phyloP scores from a whole-genome alignment of 208 protist species.

The Phytomonas francai region DNA sequence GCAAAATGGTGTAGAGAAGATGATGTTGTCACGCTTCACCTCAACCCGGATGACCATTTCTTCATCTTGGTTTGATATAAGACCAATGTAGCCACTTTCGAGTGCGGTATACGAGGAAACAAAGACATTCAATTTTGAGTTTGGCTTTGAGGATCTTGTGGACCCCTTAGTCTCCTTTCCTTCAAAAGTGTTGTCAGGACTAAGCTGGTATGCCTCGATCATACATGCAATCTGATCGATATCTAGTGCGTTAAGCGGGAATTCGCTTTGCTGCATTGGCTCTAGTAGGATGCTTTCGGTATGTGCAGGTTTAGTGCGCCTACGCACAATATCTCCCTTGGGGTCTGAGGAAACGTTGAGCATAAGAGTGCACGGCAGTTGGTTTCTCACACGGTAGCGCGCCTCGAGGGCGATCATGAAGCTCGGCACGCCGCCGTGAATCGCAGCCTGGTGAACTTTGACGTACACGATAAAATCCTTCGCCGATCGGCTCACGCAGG shows the following conservation, averaged over 20 bases:
- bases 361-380: slow-evolving; percentile 55
- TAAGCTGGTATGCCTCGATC: slow-evolving; percentile 31
- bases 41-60: slow-evolving; percentile 34
- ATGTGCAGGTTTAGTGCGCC: slow-evolving; percentile 11
- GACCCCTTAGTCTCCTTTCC: too few relatives aligned
- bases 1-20: slow-evolving; percentile 54
- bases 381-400: slow-evolving; percentile 54
- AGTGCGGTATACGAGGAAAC: too few relatives aligned
- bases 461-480: slow-evolving; percentile 25
- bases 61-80: slow-evolving; percentile 21
- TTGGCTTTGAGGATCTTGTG: too few relatives aligned
- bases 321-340: slow-evolving; percentile 15
- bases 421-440: slow-evolving; percentile 55
- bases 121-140: too few relatives aligned
- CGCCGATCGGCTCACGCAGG: background rate
- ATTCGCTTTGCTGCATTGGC: slow-evolving; percentile 24
- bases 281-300: slow-evolving; percentile 28
- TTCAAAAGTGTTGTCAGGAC: background rate
- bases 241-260: slow-evolving; percentile 22
- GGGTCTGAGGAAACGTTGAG: slow-evolving; percentile 25
- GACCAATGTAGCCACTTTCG: background rate
- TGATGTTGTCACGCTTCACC: slow-evolving; percentile 18
- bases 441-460: slow-evolving; percentile 37
- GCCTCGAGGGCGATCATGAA: slow-evolving; percentile 62
- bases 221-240: slow-evolving; percentile 26